Evolutionary conservation across 805 yeast species (phyloP), one percentile per base, ranked within the genome.

Genomic region (Peterozyma toletana): DNA sequence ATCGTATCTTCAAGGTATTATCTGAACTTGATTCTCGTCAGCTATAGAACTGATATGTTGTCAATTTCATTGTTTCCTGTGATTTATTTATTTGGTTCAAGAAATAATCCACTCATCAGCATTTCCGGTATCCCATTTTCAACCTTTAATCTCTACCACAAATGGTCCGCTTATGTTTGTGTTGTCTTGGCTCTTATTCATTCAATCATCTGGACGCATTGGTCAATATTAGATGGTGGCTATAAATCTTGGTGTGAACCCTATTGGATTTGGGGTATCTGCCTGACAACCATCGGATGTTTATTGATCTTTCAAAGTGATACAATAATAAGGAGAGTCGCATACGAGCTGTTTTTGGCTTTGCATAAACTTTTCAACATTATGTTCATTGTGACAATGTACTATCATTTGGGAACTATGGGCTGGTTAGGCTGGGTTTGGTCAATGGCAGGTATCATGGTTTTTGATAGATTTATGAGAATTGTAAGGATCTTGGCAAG

Each of bases 41-140:
- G 76, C 36, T 81, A 77, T 56, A 67, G 86, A 58, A 62, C 76
- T 5, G 83, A 75, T 39, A 44, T 77, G 15, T 61, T 75, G 58
- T 60, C 74, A 2, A 59, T 76, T 34, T 76, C 74, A 42, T 46
- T 78, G 40, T 67, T 80, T 45, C 91, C 93, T 0, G 56, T 73
- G 6, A 57, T 79, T 14, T 73, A 77, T 47, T 61, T 83, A 44
- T 81, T 85, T 59, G 86, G 87, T 5, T 83, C 83, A 30, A 67
- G 93, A 53, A 86, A 86, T 58, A 86, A 83, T 54, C 77, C 86
- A 16, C 66, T 86, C 54, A 72, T 75, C 48, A 65, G 63, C 55
- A 43, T 81, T 5, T 73, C 89, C 1, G 87, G 90, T 2, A 70
- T 85, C 67, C 59, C 78, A 0, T 80, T 75, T 51, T 63, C 79